Conservation (phyloP, 768 basidiomycete genomes). For the Pilatotrama ljubarskyi region DNA sequence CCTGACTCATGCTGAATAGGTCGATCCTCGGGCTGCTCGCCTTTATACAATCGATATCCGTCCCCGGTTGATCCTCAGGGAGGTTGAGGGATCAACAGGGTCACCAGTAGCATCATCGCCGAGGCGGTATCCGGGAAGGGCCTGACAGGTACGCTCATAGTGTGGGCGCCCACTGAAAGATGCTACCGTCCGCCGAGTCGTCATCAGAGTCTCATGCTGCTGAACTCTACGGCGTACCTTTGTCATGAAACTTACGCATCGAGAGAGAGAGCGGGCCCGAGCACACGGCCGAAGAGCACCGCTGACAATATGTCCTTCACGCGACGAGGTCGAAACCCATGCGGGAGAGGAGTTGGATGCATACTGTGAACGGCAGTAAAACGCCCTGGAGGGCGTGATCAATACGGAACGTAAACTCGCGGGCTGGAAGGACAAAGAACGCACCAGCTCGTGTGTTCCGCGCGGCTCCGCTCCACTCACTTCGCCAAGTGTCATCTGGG, state of each 20-base stretch:
- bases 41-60: too few species aligned
- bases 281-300: background rate
- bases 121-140: too few species aligned
- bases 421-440: background rate
- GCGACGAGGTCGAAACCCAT: background rate
- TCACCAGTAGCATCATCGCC: too few species aligned
- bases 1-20: too few species aligned
- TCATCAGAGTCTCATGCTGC: too few species aligned
- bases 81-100: too few species aligned
- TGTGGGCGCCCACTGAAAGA: too few species aligned
- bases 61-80: too few species aligned
- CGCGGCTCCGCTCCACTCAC: background rate
- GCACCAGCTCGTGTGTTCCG: background rate
- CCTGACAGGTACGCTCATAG: too few species aligned
- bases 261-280: background rate
- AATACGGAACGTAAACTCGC: background rate
- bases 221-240: background rate
- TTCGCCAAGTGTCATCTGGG: background rate
- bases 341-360: background rate
- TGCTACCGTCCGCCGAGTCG: too few species aligned
- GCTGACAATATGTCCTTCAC: background rate
- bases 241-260: background rate
- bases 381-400: background rate
- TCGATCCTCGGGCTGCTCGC: too few species aligned
- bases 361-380: background rate